These are phyloP conservation scores for Metschnikowia lunata DNA, from an alignment of 805 yeast species.

Conservation along the genomic window DNA sequence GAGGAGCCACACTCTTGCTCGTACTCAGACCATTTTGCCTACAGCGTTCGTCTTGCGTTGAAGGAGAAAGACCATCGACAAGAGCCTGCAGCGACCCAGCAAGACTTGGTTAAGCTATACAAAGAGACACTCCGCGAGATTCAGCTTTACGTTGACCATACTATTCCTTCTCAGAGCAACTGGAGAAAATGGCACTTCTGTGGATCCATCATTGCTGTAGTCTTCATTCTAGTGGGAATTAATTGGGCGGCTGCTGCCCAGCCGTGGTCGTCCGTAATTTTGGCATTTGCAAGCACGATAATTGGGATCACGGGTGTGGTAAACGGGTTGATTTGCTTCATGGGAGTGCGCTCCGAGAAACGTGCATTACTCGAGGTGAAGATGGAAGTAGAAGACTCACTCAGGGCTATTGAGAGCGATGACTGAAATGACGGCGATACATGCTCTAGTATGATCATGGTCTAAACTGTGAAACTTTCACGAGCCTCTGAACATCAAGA, in stretches of 20 bases:
- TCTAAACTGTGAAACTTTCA: too few species aligned
- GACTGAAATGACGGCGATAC: too few species aligned
- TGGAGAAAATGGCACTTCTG: conserved; percentile 68
- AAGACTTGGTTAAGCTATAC: conserved; percentile 34
- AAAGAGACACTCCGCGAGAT: conserved; percentile 11
- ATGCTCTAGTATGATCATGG: too few species aligned
- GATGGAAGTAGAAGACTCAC: conserved; percentile 50
- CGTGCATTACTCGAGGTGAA: conserved; percentile 75
- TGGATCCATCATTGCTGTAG: conserved; percentile 40
- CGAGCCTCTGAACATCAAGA: too few species aligned
- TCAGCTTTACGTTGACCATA: conserved; percentile 31
- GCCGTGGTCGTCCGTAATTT: conserved; percentile 64
- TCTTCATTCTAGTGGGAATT: conserved; percentile 51
- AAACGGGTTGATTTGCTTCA: conserved; percentile 71
- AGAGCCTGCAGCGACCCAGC: conserved; percentile 4
- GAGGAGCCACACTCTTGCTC: conserved; percentile 55
- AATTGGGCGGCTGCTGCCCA: conserved; percentile 55
- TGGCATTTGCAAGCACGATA: conserved; percentile 52
- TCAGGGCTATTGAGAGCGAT: conserved; percentile 5
- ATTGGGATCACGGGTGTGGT: conserved; percentile 63
- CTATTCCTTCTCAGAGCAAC: conserved; percentile 53
- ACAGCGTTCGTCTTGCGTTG: conserved; percentile 33
- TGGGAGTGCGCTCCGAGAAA: conserved; percentile 77
- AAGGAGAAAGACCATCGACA: conserved; percentile 1
- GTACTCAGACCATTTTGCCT: conserved; percentile 91